phyloP scores from a whole-genome alignment of 2,329 filamentous ascomycete species.

The Xylariaceae sp. region DNA sequence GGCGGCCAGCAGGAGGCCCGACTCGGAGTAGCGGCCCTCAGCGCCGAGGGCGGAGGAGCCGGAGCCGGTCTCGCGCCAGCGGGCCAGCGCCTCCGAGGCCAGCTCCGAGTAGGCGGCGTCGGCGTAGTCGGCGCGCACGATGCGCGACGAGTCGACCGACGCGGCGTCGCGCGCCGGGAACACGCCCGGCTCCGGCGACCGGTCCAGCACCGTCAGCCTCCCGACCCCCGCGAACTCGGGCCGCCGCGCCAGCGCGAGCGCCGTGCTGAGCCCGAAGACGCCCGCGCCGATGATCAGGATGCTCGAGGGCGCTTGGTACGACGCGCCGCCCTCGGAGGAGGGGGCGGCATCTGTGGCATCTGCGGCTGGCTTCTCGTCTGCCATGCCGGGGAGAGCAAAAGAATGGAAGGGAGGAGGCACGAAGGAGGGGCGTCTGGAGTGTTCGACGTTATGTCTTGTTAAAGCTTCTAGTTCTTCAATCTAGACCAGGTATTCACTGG shows the following conservation, averaged over 20 bases:
- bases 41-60: slow-evolving; percentile 47
- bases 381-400: no score
- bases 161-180: slow-evolving; percentile 54
- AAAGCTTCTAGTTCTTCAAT: no score
- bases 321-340: background rate
- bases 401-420: no score
- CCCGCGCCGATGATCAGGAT: slow-evolving; percentile 60
- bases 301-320: slow-evolving; percentile 9
- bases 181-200: slow-evolving; percentile 38
- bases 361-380: background rate
- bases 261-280: slow-evolving; percentile 40
- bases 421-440: no score
- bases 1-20: slow-evolving; percentile 59
- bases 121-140: slow-evolving; percentile 70
- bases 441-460: no score
- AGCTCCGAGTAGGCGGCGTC: slow-evolving; percentile 69
- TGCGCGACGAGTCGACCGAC: slow-evolving; percentile 56
- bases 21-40: slow-evolving; percentile 61
- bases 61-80: slow-evolving; percentile 56
- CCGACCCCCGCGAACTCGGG: slow-evolving; percentile 44
- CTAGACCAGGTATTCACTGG: no score
- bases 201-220: slow-evolving; percentile 53
- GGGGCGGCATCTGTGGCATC: no score
- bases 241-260: slow-evolving; percentile 61
- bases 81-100: slow-evolving; percentile 59